phyloP scores from a whole-genome alignment of 2,329 filamentous ascomycete genomes.

The Neonectria coccinea region DNA sequence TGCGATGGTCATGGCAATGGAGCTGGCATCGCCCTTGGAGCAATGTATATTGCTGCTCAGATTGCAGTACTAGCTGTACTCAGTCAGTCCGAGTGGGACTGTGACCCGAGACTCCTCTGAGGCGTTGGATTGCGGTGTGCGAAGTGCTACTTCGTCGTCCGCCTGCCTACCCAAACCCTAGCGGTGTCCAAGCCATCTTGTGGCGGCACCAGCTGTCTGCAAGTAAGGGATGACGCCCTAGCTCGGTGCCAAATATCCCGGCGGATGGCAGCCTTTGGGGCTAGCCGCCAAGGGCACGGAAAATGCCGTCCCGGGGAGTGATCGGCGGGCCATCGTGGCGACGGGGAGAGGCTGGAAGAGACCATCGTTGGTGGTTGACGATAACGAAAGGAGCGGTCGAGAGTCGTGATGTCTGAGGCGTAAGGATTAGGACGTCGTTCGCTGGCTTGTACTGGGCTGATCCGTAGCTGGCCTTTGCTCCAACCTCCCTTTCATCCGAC shows the following conservation, averaged over 20 bases:
- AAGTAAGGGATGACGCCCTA: slow-evolving; percentile 32
- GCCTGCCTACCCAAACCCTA: slow-evolving; percentile 26
- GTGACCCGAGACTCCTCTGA: slow-evolving; percentile 21
- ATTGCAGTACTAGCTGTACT: not conserved
- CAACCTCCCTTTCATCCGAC: slow-evolving; percentile 17
- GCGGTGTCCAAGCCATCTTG: slow-evolving; percentile 23
- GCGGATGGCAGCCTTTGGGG: slow-evolving; percentile 17
- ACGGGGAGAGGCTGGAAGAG: slow-evolving; percentile 18
- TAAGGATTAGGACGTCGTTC: slow-evolving; percentile 5
- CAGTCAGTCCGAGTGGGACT: not conserved
- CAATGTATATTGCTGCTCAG: not conserved
- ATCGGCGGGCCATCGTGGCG: slow-evolving; percentile 34
- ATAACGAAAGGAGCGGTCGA: slow-evolving; percentile 4
- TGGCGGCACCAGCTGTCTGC: slow-evolving; percentile 32
- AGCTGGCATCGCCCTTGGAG: not conserved
- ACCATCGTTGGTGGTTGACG: slow-evolving; percentile 4
- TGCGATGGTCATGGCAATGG: slow-evolving; percentile 7
- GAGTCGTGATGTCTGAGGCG: not conserved
- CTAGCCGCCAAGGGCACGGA: slow-evolving; percentile 26
- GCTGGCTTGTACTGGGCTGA: slow-evolving; percentile 7
- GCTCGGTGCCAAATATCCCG: slow-evolving; percentile 34
- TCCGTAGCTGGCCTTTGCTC: slow-evolving; percentile 20
- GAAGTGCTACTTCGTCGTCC: not conserved
- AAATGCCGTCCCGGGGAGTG: slow-evolving; percentile 33
- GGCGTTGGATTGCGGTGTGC: slow-evolving; percentile 16